These are phyloP conservation scores for Cudoniella acicularis DNA, from an alignment of 495 filamentous ascomycete genomes.

Conservation along the genomic window DNA sequence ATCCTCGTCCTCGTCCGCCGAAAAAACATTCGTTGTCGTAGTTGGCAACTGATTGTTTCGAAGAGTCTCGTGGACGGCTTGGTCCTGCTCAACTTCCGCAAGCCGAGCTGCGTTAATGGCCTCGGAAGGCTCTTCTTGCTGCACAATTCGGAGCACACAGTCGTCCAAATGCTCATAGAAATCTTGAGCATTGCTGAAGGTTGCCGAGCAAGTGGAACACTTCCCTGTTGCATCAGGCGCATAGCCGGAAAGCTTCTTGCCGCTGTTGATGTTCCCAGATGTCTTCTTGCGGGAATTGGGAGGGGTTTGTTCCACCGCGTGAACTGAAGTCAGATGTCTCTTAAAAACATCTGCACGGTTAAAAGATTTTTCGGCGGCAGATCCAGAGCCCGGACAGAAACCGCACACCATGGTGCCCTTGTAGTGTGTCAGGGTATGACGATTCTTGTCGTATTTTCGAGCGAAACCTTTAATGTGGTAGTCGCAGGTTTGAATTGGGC, in stretches of 20 bases:
- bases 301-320: slow-evolving; percentile 91
- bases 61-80: slow-evolving; percentile 77
- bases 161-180: slow-evolving; percentile 99
- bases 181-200: slow-evolving; percentile 91
- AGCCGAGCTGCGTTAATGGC: slow-evolving; percentile 89
- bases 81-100: slow-evolving; percentile 76
- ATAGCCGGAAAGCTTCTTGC: slow-evolving; percentile 59
- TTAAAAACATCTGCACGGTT: slow-evolving; percentile 99
- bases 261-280: slow-evolving; percentile 31
- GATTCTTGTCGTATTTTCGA: slow-evolving; percentile 96
- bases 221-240: slow-evolving; percentile 79
- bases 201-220: slow-evolving; percentile 90
- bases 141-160: slow-evolving; percentile 95
- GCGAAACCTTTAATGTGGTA: slow-evolving; percentile 96
- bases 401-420: slow-evolving; percentile 99
- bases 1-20: slow-evolving; percentile 59
- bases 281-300: slow-evolving; percentile 85
- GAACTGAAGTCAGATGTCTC: slow-evolving; percentile 88
- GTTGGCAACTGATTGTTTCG: slow-evolving; percentile 71
- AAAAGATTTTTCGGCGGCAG: slow-evolving; percentile 93
- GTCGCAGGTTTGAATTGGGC: slow-evolving; percentile 89
- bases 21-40: slow-evolving; percentile 42
- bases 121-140: slow-evolving; percentile 94
- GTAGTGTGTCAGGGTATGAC: slow-evolving; percentile 98
- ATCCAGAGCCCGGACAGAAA: slow-evolving; percentile 91